phyloP scores from a whole-genome alignment of 148 eudicot species.

The Amaranthus cruentus region DNA sequence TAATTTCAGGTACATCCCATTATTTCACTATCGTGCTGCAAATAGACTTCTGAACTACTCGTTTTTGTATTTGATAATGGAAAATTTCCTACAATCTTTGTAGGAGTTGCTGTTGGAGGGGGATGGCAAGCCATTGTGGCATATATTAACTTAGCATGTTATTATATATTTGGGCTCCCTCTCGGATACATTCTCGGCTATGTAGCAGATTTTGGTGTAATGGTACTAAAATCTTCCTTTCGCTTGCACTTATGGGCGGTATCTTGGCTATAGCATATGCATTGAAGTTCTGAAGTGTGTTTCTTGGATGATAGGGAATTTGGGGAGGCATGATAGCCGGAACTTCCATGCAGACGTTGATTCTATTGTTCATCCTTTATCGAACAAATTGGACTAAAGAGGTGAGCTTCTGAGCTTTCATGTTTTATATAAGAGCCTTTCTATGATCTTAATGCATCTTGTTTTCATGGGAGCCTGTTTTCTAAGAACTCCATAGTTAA shows the following conservation, averaged over 20 bases:
- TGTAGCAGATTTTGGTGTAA: slow-evolving; percentile 48
- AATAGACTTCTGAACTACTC: background rate
- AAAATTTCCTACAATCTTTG: background rate
- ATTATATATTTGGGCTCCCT: slow-evolving; percentile 68
- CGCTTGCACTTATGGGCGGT: background rate
- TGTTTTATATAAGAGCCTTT: no score
- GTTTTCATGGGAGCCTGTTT: no score
- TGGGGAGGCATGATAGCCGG: no score
- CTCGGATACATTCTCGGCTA: slow-evolving; percentile 66
- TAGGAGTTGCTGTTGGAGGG: slow-evolving; percentile 83
- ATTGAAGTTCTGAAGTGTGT: background rate
- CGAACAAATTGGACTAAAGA: no score
- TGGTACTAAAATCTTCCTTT: slow-evolving; percentile 32
- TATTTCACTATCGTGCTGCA: background rate
- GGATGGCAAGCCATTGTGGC: slow-evolving; percentile 88
- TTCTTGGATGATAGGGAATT: background rate
- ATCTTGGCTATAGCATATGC: background rate
- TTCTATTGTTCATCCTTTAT: no score
- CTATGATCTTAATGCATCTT: no score
- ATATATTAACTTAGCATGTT: slow-evolving; percentile 66
- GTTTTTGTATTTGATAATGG: background rate
- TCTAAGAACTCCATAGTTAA: no score
- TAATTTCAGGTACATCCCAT: slow-evolving; percentile 55
- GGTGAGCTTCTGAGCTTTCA: no score
- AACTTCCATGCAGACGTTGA: no score